Percentiles rank a stretch among this genome's conserved stretches.
These are phyloP conservation scores for Naegleria fowleri DNA, from an alignment of 208 protist genomes.

Conservation along the genomic window DNA sequence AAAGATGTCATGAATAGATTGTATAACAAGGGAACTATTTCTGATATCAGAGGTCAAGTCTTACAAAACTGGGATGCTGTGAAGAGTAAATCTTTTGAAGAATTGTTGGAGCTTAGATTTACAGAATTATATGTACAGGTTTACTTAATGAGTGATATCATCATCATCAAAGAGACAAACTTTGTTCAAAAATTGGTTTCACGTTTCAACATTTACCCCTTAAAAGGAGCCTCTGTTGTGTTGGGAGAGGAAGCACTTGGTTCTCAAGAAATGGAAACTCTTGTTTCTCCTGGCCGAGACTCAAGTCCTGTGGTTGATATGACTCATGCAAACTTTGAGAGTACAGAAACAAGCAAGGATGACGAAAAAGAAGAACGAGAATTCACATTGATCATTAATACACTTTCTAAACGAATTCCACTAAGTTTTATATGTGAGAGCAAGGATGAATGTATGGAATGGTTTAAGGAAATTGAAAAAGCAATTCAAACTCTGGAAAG, in stretches of 20 bases:
- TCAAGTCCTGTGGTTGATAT: not conserved
- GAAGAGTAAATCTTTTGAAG: not conserved
- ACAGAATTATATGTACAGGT: not conserved
- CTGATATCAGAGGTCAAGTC: not conserved
- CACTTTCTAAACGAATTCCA: not conserved
- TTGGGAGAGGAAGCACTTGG: not conserved
- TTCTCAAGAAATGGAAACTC: not conserved
- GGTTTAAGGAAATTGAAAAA: not conserved
- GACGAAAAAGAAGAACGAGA: not conserved
- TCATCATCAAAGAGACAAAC: conserved; percentile 15
- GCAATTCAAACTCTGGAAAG: not conserved
- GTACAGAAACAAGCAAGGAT: not conserved
- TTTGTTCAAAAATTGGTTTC: conserved; percentile 11
- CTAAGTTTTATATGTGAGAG: not conserved
- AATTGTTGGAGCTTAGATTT: not conserved
- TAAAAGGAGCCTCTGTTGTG: not conserved
- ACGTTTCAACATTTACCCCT: not conserved
- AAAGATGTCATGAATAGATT: conserved; percentile 6
- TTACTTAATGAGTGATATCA: conserved; percentile 11
- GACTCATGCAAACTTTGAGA: too few relatives aligned
- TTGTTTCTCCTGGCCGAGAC: not conserved
- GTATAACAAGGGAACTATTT: not conserved
- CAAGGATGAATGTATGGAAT: not conserved
- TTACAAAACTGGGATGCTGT: not conserved
- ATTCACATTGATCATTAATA: not conserved